Percentiles rank a stretch among this genome's conserved stretches.
These are phyloP conservation scores for Phytopythium helicoides DNA, from an alignment of 352 stramenopile species.

Conservation along the genomic window DNA sequence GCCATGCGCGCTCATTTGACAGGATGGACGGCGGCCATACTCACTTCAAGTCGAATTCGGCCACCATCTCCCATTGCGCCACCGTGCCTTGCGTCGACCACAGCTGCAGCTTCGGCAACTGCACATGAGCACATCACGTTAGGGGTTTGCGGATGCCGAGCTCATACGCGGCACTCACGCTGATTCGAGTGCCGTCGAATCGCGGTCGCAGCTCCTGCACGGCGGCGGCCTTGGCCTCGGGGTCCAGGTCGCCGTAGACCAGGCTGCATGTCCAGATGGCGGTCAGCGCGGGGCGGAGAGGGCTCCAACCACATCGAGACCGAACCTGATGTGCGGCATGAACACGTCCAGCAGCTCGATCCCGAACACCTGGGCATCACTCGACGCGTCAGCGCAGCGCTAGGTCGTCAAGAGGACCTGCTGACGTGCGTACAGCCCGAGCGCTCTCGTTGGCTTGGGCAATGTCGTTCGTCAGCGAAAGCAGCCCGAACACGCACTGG, in stretches of 20 bases:
- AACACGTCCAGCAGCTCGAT: conserved; percentile 35
- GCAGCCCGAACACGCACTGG: conserved; percentile 62
- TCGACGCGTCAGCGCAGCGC: not conserved
- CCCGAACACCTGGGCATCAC: conserved; percentile 36
- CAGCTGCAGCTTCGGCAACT: conserved; percentile 47
- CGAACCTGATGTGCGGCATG: conserved; percentile 67
- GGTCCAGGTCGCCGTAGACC: conserved; percentile 51
- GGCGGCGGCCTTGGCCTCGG: conserved; percentile 21
- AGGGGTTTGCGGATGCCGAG: too few relatives aligned
- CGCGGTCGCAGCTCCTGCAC: conserved; percentile 35
- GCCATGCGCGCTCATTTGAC: conserved; percentile 1
- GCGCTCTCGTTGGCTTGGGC: conserved; percentile 23
- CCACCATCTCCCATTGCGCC: conserved; percentile 37
- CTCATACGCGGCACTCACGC: conserved; percentile 17
- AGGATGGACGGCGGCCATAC: not conserved
- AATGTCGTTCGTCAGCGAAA: conserved; percentile 39
- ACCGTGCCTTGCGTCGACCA: conserved; percentile 48
- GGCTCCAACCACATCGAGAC: conserved; percentile 4
- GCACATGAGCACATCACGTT: not conserved
- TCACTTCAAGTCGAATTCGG: conserved; percentile 19
- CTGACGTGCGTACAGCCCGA: conserved; percentile 10
- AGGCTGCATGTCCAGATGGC: conserved; percentile 21
- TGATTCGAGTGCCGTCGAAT: conserved; percentile 25
- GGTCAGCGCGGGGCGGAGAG: not conserved
- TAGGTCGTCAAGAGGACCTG: conserved; percentile 18